phyloP scores from a whole-genome alignment of 768 basidiomycete genomes.

The Kwoniella dendrophila region DNA sequence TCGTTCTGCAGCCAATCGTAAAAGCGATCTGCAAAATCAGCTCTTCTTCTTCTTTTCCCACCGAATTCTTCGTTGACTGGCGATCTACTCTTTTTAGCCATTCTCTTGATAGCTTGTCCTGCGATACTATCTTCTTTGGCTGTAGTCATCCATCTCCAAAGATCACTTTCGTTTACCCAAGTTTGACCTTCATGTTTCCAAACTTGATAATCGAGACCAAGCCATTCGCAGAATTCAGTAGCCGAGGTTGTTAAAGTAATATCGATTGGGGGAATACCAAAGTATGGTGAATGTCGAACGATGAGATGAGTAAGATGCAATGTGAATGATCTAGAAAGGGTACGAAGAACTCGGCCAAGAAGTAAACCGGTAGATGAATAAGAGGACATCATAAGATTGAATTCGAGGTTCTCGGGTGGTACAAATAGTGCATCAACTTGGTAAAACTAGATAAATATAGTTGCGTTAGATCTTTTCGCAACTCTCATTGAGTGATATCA shows the following conservation, averaged over 20 bases:
- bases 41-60: slow-evolving; percentile 5
- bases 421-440: slow-evolving; percentile 41
- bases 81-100: neutral
- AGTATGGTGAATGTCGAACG: slow-evolving; percentile 35
- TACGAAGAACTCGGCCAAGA: slow-evolving; percentile 26
- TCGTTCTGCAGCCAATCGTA: slow-evolving; percentile 16
- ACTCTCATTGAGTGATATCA: slow-evolving; percentile 3
- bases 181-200: slow-evolving; percentile 19
- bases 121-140: slow-evolving; percentile 10
- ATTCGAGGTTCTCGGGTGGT: slow-evolving; percentile 18
- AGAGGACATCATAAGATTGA: slow-evolving; percentile 25
- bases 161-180: slow-evolving; percentile 18
- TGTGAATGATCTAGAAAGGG: slow-evolving; percentile 24
- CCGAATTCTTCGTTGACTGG: neutral
- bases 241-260: slow-evolving; percentile 28
- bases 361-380: slow-evolving; percentile 31
- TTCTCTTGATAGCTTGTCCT: neutral
- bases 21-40: slow-evolving; percentile 17
- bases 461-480: too few relatives aligned
- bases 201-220: slow-evolving; percentile 31
- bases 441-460: slow-evolving; percentile 43
- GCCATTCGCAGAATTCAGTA: slow-evolving; percentile 26
- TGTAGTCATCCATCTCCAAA: slow-evolving; percentile 38
- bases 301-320: slow-evolving; percentile 30
- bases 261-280: slow-evolving; percentile 33